Evolutionary conservation across 768 basidiomycete genomes (phyloP).

Genomic region (Phlebiopsis gigantea): DNA sequence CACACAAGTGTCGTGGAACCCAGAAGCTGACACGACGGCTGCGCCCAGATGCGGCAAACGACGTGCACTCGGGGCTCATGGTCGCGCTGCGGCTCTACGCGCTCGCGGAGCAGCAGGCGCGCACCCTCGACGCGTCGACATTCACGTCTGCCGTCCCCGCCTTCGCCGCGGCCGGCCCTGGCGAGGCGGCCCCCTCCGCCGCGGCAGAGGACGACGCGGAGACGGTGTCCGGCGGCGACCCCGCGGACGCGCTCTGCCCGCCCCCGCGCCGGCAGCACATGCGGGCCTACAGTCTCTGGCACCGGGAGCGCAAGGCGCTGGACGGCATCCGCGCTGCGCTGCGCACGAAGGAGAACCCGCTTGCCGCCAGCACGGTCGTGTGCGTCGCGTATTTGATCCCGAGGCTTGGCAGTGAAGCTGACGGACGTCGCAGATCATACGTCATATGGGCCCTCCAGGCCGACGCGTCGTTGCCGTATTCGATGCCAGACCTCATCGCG

Average conservation of each 20-base stretch:
- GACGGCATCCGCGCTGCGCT: slow-evolving; percentile 35
- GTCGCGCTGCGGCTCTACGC: slow-evolving; percentile 35
- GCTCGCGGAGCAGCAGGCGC: slow-evolving; percentile 20
- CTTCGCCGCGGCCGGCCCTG: background rate
- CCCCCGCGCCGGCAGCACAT: slow-evolving; percentile 31
- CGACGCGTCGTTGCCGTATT: slow-evolving; percentile 33
- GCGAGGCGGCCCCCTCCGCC: background rate
- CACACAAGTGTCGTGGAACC: too few relatives aligned
- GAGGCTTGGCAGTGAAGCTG: background rate
- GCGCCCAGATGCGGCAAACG: slow-evolving; percentile 44
- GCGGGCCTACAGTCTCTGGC: slow-evolving; percentile 44
- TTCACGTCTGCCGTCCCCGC: background rate
- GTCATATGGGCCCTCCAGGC: slow-evolving; percentile 37
- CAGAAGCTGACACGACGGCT: background rate
- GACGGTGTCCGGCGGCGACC: background rate
- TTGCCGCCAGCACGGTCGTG: slow-evolving; percentile 44
- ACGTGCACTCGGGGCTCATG: slow-evolving; percentile 41
- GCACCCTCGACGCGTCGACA: background rate
- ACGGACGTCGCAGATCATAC: slow-evolving; percentile 32
- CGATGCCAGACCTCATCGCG: slow-evolving; percentile 27
- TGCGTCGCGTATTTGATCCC: slow-evolving; percentile 20
- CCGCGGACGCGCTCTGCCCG: background rate
- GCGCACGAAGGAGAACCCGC: slow-evolving; percentile 32
- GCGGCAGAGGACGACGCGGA: background rate
- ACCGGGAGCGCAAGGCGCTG: slow-evolving; percentile 29